Conservation (phyloP, 1,284 basidiomycete genomes). For the Ustilago sp. region DNA sequence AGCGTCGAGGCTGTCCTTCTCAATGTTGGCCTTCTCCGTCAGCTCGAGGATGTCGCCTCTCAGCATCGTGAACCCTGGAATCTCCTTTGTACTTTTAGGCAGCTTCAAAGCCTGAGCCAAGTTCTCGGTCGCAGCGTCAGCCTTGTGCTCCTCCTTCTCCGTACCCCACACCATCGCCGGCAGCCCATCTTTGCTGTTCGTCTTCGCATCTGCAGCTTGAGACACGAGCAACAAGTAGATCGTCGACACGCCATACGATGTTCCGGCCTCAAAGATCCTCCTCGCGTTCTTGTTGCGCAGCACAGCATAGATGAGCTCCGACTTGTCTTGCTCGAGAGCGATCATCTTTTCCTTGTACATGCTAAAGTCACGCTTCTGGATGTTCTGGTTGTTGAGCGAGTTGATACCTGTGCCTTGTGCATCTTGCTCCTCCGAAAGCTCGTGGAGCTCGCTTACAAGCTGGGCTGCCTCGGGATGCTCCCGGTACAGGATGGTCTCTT, state of each 20-base stretch:
- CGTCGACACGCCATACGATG: constrained; percentile 40
- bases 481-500: constrained; percentile 24
- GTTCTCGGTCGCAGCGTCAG: constrained; percentile 27
- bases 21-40: constrained; percentile 27
- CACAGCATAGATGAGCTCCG: constrained; percentile 27
- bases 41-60: constrained; percentile 38
- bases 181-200: neutral
- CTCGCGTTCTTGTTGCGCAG: constrained; percentile 35
- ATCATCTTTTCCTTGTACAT: constrained; percentile 43
- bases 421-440: constrained; percentile 36
- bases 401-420: constrained; percentile 35
- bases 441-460: constrained; percentile 36
- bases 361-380: constrained; percentile 35
- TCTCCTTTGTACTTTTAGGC: constrained; percentile 23
- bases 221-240: constrained; percentile 38
- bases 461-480: constrained; percentile 22
- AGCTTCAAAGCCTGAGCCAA: constrained; percentile 26
- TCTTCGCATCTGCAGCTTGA: constrained; percentile 6
- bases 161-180: constrained; percentile 35
- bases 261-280: constrained; percentile 43
- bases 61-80: constrained; percentile 36
- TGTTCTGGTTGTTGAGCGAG: constrained; percentile 33
- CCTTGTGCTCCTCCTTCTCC: constrained; percentile 47
- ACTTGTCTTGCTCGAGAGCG: constrained; percentile 45
- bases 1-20: constrained; percentile 27